phyloP scores from a whole-genome alignment of 2,329 filamentous ascomycete genomes.

The Fonsecaea erecta region DNA sequence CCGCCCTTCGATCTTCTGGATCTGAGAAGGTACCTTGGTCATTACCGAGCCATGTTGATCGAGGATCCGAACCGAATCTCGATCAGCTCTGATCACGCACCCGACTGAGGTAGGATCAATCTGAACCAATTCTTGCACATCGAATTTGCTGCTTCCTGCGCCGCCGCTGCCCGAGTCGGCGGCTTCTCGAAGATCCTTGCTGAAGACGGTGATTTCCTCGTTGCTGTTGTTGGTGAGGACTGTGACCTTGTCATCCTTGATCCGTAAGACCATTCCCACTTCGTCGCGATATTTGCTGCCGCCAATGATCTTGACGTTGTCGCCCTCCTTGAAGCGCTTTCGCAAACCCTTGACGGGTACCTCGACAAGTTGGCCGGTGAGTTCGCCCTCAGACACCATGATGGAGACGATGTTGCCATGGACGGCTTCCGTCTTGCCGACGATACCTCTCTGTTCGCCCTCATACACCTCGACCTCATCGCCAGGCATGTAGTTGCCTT shows the following conservation, averaged over 20 bases:
- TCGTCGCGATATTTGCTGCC: slow-evolving; percentile 93
- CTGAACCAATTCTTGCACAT: slow-evolving; percentile 91
- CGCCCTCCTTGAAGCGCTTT: slow-evolving; percentile 89
- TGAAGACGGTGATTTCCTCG: slow-evolving; percentile 95
- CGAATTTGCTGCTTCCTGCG: slow-evolving; percentile 73
- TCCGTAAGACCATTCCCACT: slow-evolving; percentile 94
- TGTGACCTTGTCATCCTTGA: slow-evolving; percentile 89
- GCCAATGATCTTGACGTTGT: slow-evolving; percentile 98
- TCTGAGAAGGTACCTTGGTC: slow-evolving; percentile 85
- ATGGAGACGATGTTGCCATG: slow-evolving; percentile 92
- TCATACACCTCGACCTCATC: slow-evolving; percentile 97
- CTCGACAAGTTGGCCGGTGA: slow-evolving; percentile 83
- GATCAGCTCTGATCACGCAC: slow-evolving; percentile 92
- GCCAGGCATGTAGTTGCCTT: slow-evolving; percentile 84
- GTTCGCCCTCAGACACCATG: slow-evolving; percentile 78
- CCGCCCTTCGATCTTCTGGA: slow-evolving; percentile 83
- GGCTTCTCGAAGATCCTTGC: slow-evolving; percentile 91
- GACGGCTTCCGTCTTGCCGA: slow-evolving; percentile 83
- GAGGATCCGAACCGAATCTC: slow-evolving; percentile 84
- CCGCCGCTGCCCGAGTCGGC: slow-evolving; percentile 82
- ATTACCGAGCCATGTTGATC: slow-evolving; percentile 87
- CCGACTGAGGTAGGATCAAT: slow-evolving; percentile 91
- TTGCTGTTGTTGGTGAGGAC: slow-evolving; percentile 91
- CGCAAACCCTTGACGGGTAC: slow-evolving; percentile 89
- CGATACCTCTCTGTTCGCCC: slow-evolving; percentile 90